Conservation (phyloP, 345 rosid species). For the Eutrema japonicum region DNA sequence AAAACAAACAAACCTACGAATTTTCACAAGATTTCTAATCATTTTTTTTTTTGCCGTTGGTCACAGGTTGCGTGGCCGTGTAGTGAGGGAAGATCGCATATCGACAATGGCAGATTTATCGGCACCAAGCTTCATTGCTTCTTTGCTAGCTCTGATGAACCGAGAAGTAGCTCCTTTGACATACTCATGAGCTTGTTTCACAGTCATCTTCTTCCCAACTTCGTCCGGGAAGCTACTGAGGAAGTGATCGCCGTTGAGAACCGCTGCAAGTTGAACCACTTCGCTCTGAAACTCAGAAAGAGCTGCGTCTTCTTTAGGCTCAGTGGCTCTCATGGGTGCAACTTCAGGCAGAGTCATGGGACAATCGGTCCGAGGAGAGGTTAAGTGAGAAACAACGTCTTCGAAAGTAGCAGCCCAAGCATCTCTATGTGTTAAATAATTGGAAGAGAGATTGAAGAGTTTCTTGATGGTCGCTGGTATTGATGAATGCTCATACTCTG, state of each 20-base stretch:
- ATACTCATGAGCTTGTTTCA: constrained; percentile 80
- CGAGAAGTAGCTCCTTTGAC: constrained; percentile 69
- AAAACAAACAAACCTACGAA: constrained; percentile 12
- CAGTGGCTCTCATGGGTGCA: constrained; percentile 65
- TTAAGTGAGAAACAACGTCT: constrained; percentile 62
- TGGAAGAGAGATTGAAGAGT: constrained; percentile 80
- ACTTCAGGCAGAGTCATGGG: constrained; percentile 85
- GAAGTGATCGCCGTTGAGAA: constrained; percentile 89
- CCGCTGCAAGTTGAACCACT: constrained; percentile 92
- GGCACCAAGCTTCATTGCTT: constrained; percentile 85
- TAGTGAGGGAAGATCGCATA: constrained; percentile 89
- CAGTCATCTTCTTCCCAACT: constrained; percentile 82
- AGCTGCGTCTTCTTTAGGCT: constrained; percentile 66
- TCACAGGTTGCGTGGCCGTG: constrained; percentile 54
- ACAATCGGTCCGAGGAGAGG: constrained; percentile 90
- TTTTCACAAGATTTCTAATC: constrained; percentile 12
- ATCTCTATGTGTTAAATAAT: constrained; percentile 91
- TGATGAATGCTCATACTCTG: constrained; percentile 94
- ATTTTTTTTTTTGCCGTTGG: not conserved
- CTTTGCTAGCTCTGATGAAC: constrained; percentile 91
- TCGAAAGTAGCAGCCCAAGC: constrained; percentile 99
- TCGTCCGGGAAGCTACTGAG: constrained; percentile 79
- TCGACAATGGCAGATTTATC: constrained; percentile 89
- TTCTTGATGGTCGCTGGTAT: constrained; percentile 96
- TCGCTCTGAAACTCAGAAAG: constrained; percentile 85